These are phyloP conservation scores for Claviceps sp. DNA, from an alignment of 2,329 filamentous ascomycete species.

Conservation along the genomic window DNA sequence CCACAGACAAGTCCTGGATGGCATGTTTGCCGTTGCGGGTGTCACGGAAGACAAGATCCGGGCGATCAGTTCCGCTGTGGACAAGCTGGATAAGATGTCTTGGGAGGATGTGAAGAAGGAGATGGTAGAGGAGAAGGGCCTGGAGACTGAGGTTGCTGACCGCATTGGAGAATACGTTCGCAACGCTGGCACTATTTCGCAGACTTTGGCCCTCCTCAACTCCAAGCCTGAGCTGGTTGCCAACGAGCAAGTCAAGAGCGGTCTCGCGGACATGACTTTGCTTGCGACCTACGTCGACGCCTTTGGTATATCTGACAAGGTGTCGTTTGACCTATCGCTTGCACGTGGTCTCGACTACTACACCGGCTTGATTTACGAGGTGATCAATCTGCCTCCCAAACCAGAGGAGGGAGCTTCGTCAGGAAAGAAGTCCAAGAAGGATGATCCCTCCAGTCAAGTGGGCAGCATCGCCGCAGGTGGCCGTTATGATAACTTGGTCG, in stretches of 20 bases:
- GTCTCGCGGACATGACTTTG: constrained; percentile 66
- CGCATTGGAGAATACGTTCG: constrained; percentile 78
- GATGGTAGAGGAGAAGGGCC: constrained; percentile 75
- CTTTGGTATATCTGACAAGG: constrained; percentile 55
- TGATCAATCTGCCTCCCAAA: constrained; percentile 50
- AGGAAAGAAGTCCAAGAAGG: constrained; percentile 36
- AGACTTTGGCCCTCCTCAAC: constrained; percentile 58
- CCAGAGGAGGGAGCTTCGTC: constrained; percentile 18
- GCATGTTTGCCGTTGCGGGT: constrained; percentile 81
- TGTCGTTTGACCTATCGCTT: constrained; percentile 83
- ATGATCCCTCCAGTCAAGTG: constrained; percentile 45
- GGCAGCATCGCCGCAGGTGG: constrained; percentile 83
- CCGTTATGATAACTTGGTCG: constrained; percentile 83
- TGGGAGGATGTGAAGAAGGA: constrained; percentile 85
- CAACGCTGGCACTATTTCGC: constrained; percentile 53
- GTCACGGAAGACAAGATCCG: constrained; percentile 79
- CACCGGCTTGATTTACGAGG: constrained; percentile 82
- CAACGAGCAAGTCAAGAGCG: constrained; percentile 65
- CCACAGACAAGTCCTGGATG: constrained; percentile 87
- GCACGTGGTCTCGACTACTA: constrained; percentile 89
- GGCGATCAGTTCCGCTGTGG: constrained; percentile 81
- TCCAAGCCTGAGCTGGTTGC: constrained; percentile 52
- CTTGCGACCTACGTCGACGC: constrained; percentile 73
- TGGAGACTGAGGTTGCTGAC: constrained; percentile 65
- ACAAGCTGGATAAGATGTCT: constrained; percentile 87